Evolutionary conservation across 805 yeast genomes (phyloP).

Genomic region (Candida stauntonica): DNA sequence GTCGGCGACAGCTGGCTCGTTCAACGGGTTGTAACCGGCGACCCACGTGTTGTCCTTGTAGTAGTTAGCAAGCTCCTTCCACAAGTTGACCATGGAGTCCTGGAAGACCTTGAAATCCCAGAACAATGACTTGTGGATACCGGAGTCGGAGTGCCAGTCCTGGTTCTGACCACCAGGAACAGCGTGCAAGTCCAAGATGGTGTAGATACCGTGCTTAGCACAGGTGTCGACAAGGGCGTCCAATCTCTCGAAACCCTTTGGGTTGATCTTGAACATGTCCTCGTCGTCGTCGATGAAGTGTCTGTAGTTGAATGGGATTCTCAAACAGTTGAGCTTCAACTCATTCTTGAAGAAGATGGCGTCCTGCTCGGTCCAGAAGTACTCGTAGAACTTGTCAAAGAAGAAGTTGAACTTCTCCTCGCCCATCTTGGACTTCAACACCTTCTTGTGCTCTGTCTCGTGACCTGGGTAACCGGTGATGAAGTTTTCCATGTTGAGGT

Average conservation of each 20-base stretch:
- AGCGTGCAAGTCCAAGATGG: conserved; percentile 45
- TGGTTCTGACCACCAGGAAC: conserved; percentile 53
- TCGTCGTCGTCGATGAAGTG: conserved; percentile 44
- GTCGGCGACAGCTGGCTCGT: conserved; percentile 46
- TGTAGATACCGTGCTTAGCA: conserved; percentile 42
- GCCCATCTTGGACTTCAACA: conserved; percentile 38
- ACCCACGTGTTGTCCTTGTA: conserved; percentile 45
- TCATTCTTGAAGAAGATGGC: conserved; percentile 39
- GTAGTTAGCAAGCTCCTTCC: conserved; percentile 42
- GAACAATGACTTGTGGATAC: conserved; percentile 42
- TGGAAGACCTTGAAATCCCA: conserved; percentile 48
- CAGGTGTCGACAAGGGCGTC: conserved; percentile 42
- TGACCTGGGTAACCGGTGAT: conserved; percentile 53
- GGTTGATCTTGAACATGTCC: conserved; percentile 39
- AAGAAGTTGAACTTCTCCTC: conserved; percentile 44
- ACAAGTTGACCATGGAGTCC: conserved; percentile 41
- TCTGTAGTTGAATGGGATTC: conserved; percentile 50
- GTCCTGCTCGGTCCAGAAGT: conserved; percentile 49
- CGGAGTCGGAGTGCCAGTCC: conserved; percentile 50
- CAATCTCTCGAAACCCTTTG: conserved; percentile 41
- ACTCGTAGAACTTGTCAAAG: conserved; percentile 48
- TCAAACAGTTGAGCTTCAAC: conserved; percentile 41
- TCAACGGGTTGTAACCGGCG: conserved; percentile 52
- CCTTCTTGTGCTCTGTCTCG: conserved; percentile 46
- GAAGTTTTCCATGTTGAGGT: conserved; percentile 52